A percentile compares a stretch with the other conserved stretches of the same genome.
These are phyloP conservation scores for Geopyxis carbonaria DNA, from an alignment of 495 filamentous ascomycete species.

Conservation along the genomic window DNA sequence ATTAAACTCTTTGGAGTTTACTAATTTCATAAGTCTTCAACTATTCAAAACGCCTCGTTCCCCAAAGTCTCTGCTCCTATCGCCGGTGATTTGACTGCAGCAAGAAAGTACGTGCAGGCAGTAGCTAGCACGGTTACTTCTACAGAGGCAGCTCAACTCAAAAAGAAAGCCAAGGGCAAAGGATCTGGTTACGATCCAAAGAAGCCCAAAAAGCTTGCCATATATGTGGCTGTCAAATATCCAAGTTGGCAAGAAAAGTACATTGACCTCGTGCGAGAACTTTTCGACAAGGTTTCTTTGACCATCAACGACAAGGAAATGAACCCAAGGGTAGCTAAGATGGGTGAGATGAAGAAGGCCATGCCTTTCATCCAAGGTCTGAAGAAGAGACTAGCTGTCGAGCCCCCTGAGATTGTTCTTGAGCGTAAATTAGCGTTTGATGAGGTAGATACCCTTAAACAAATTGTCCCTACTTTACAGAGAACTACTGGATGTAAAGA, in stretches of 20 bases:
- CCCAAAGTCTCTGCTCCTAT: constrained; percentile 48
- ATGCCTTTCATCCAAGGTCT: constrained; percentile 90
- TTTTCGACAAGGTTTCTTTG: constrained; percentile 39
- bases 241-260: constrained; percentile 86
- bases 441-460: constrained; percentile 50
- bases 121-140: constrained; percentile 67
- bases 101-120: constrained; percentile 58
- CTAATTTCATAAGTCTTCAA: constrained; percentile 29
- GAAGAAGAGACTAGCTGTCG: constrained; percentile 58
- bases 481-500: constrained; percentile 46
- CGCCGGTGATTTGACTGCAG: constrained; percentile 48
- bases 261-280: constrained; percentile 59
- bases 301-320: constrained; percentile 61
- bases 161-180: constrained; percentile 85
- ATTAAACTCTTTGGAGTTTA: not conserved
- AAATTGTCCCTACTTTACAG: constrained; percentile 42
- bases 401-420: constrained; percentile 46
- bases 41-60: constrained; percentile 65
- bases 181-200: constrained; percentile 62
- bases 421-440: constrained; percentile 72
- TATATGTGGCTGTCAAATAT: constrained; percentile 61
- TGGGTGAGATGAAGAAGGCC: constrained; percentile 85
- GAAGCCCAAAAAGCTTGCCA: constrained; percentile 77
- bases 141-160: constrained; percentile 61
- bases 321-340: constrained; percentile 53